Evolutionary conservation across 768 basidiomycete genomes (phyloP).

Genomic region (Daedaleopsis sinensis): DNA sequence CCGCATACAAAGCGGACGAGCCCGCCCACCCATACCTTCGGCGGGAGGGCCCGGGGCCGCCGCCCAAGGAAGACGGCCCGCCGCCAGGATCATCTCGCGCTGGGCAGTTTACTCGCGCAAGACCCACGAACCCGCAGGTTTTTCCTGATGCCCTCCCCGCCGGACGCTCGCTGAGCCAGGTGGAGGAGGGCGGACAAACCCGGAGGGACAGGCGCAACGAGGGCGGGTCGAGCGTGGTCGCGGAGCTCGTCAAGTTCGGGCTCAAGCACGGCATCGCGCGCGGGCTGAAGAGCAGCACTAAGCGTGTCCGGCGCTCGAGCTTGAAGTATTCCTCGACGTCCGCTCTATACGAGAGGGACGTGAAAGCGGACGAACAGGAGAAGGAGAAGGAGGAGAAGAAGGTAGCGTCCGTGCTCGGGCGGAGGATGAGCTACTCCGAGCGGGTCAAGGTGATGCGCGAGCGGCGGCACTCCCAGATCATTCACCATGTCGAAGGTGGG

Average conservation of each 20-base stretch:
- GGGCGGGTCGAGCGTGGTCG: constrained; percentile 12
- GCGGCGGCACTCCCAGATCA: constrained; percentile 20
- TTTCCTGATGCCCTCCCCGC: neutral
- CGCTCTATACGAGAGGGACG: constrained; percentile 6
- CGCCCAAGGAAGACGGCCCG: neutral
- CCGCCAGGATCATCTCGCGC: neutral
- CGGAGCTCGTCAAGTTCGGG: constrained; percentile 13
- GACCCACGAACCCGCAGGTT: constrained; percentile 13
- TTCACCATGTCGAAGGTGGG: constrained; percentile 28
- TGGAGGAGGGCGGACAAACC: constrained; percentile 11
- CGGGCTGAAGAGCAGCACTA: constrained; percentile 1
- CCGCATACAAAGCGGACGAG: neutral
- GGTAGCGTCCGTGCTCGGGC: neutral
- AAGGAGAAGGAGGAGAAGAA: neutral
- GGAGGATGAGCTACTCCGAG: constrained; percentile 15
- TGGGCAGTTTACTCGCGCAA: no score
- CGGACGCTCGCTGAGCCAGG: constrained; percentile 15
- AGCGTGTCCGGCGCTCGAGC: constrained; percentile 2
- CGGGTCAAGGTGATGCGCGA: constrained; percentile 13
- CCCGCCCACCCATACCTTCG: neutral
- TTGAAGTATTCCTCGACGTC: constrained; percentile 4
- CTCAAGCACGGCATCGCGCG: constrained; percentile 1
- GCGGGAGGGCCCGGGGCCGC: neutral
- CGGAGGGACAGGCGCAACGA: neutral
- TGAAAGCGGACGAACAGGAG: neutral